Evolutionary conservation across 371 early-diverging fungal genomes (phyloP), one percentile per base, ranked within the genome.

Genomic region (Haplosporangium sp.): DNA sequence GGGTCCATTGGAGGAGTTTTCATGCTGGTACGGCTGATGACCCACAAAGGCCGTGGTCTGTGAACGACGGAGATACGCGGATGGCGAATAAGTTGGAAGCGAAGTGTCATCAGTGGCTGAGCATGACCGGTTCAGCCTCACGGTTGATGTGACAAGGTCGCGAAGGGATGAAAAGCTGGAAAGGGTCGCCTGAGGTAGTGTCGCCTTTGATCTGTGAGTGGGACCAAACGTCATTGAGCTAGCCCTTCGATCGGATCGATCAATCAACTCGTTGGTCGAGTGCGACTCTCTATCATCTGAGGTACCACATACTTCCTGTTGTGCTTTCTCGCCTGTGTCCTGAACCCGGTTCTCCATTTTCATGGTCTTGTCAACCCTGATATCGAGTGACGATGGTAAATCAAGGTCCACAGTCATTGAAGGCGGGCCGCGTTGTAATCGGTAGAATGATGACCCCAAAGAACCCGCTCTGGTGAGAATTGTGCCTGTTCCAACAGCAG

Each of bases 171-270:
- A 29, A 23, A 74, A 64, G 10, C 56, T 54, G 0, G 69, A 46
- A 5, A 68, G 47, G 14, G 47, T 37, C 0, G 56, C 21, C 21
- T 7, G 21, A 5, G 64, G 55, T 14, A 59, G 64, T n/a, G 55
- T 12, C 2, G 56, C 38, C 5, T 29, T 9, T 6, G 57, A 18
- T 18, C 54, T 38, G 36, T 23, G 59, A 46, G 45, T 45, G 29
- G 59, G 6, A 5, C 64, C 69, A 61, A 63, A 68, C 6, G 64
- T 74, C 38, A 51, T 54, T 0, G 68, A 59, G 45, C 61, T 74
- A 0, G 74, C 59, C 38, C 74, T 40, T 18, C 46, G 21, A 12
- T 56, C 46, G 13, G 60, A 14, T 8, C 23, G 40, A 0, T 54
- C 54, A 11, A 16, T n/a, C 41, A 7, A 52, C 29, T 36, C 58